Base-by-base conservation (phyloP, 2,329 filamentous ascomycete species). In the Cercospora citrullina region DNA sequence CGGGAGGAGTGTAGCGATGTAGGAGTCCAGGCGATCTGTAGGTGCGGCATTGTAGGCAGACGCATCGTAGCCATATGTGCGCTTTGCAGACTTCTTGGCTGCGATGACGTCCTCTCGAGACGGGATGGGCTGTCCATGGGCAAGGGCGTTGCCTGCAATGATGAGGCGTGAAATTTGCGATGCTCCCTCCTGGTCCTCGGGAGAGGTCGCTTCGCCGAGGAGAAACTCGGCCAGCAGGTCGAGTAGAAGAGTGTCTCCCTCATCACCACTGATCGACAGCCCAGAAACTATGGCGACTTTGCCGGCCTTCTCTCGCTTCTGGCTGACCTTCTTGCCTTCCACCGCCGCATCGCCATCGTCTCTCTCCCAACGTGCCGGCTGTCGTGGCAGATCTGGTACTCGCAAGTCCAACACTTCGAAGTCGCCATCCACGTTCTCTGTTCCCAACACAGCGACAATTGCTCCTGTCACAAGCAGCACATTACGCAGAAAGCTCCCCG, bases 41-140 rank as follows among this genome's bases (percentile, higher is more conserved):
- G 95, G 95, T 1, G 91, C 84, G 1, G 94, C 85, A 77, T 99
- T 97, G 83, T 97, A 99, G 0, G 91, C 81, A 64, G 90, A 89
- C 66, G 92, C 89, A 79, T 99, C 95, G 81, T 98, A 98, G 68
- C 95, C 94, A 80, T 97, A 98, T 78, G 96, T 97, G 79, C 93
- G 96, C 61, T 80, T 1, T 81, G 88, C 73, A 85, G 81, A 57
- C 72, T 76, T 84, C 77, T 68, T 84, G 77, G 69, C 81, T 30
- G 69, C 71, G 21, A 76, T 76, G 36, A 84, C 76, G 62, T 84
- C 82, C 66, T 86, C 81, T 59, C 82, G 77, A 6, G 81, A 79
- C 0, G 83, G 79, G 18, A 84, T 82, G 9, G 80, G 83, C 26
- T 78, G 82, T 55, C 77, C 80, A 60, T 85, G 79, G 2, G 83